Evolutionary conservation across 73 alveolate species (phyloP).

Genomic region (Tetrahymena malaccensis): DNA sequence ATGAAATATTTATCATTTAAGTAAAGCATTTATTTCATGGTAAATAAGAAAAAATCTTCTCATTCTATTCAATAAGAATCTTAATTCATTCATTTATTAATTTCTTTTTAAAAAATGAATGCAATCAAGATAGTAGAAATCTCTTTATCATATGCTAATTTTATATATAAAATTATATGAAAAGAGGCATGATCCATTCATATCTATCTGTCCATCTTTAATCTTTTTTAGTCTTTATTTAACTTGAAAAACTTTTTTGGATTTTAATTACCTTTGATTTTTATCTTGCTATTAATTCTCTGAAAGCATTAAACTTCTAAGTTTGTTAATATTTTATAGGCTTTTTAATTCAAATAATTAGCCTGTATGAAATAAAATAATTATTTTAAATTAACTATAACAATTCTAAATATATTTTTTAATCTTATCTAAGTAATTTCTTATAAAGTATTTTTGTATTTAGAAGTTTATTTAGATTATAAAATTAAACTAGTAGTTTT

Average conservation of each 20-base stretch:
- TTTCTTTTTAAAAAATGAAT: no score
- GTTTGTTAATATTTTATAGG: no score
- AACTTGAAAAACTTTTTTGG: not conserved
- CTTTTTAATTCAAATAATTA: no score
- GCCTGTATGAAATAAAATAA: not conserved
- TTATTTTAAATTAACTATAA: no score
- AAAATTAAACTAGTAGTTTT: no score
- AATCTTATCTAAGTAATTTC: no score
- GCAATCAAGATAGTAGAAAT: not conserved
- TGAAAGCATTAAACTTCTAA: no score
- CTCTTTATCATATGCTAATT: not conserved
- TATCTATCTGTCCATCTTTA: no score
- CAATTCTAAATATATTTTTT: no score
- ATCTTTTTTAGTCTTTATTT: not conserved
- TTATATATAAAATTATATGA: not conserved
- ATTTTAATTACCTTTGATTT: not conserved
- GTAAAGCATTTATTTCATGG: not conserved
- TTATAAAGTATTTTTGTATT: no score
- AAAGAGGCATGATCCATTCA: not conserved
- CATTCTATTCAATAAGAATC: not conserved
- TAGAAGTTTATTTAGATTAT: no score
- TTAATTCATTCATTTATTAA: no score
- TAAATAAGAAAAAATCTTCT: not conserved
- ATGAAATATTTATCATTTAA: not conserved
- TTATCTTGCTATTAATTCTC: not conserved